Base-by-base conservation (phyloP, 139 green algal species). In the Penium margaritaceum region DNA sequence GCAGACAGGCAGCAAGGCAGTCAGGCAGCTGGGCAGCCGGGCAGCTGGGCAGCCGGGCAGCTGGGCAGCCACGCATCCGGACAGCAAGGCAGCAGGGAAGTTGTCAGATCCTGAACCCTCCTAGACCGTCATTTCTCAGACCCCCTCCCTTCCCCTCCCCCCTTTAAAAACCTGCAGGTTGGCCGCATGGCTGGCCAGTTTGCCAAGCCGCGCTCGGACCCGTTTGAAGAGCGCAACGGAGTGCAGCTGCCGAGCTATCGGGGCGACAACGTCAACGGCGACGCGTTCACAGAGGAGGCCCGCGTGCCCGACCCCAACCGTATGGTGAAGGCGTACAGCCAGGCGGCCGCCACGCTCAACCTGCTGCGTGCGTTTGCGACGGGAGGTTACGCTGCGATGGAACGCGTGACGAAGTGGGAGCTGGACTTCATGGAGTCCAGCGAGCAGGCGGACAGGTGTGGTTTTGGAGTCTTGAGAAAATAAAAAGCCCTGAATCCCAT, bases 181-280 rank as follows among this genome's bases (percentile, higher is more conserved):
- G 95, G 95, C 7, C 89, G 95, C 72, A 95, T 99, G 84, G 95
- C 95, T 5, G 95, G 95, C 0, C 95, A 99, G 85, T 99, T 99
- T 71, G 95, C 95, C 76, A 99, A 99, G 88, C 95, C 95, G 3
- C 81, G 94, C 3, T 90, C 81, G n/a, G 84, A 88, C 1, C 74
- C 86, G 72, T 77, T 87, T 30, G 92, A 97, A 85, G 84, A 66
- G 15, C 86, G 89, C 43, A 86, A 88, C 51, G 90, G 78, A 36
- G 76, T 90, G 17, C 72, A 79, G 43, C 83, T 97, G 39, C 92
- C 92, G n/a, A 90, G 80, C 24, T 97, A 97, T 87, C 84, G 90
- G 43, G 95, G 95, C 1, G 95, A 99, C 88, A 99, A 97, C 87
- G 96, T 99, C 85, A 99, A 99, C 79, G 90, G 85, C 3, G 58